Evolutionary conservation across 805 yeast species (phyloP), one percentile per base, ranked within the genome.

Genomic region (Ogataea polymorpha): DNA sequence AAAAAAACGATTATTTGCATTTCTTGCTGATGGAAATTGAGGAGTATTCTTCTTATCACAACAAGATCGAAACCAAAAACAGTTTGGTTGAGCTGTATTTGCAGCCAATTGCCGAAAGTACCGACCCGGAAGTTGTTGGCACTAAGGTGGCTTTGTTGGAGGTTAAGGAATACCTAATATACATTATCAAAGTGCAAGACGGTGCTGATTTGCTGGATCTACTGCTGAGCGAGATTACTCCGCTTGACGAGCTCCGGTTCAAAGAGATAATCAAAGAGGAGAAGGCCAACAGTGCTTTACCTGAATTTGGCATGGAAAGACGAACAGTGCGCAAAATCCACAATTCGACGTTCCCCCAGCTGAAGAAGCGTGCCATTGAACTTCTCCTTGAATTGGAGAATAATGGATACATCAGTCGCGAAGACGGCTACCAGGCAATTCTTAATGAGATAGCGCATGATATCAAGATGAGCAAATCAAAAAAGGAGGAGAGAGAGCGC

Each of bases 381-480:
- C 74, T 82, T 43, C 73, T 91, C 3, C 67, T 89, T 38, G 87
- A 87, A 52, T 66, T 93, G 37, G 97, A 91, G 55, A 59, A 71
- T 1, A 62, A 76, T 56, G 89, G 87, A 2, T 62, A 71, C 28
- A 71, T 90, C 7, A 69, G 82, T 3, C 72, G 95, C 44, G 66
- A 72, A 23, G 78, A 87, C 56, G 79, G 83, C 14, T 87, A 80
- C 61, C 98, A 93, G 58, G 80, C 76, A 16, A 57, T 93, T 11
- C 63, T 93, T 44, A 88, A 89, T 55, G 87, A 86, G 48, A 82
- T 93, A 46, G 95, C 96, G 0, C 65, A 73, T 39, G 97, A 91
- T 48, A 87, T 93, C 48, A 68, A 64, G 50, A 58, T 62, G 37
- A 71, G 72, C 50, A 72, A 68, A 47, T 56, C 65, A 9, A 76